Evolutionary conservation across 176 grass and related monocot genomes (phyloP).

Genomic region (Poa annua): DNA sequence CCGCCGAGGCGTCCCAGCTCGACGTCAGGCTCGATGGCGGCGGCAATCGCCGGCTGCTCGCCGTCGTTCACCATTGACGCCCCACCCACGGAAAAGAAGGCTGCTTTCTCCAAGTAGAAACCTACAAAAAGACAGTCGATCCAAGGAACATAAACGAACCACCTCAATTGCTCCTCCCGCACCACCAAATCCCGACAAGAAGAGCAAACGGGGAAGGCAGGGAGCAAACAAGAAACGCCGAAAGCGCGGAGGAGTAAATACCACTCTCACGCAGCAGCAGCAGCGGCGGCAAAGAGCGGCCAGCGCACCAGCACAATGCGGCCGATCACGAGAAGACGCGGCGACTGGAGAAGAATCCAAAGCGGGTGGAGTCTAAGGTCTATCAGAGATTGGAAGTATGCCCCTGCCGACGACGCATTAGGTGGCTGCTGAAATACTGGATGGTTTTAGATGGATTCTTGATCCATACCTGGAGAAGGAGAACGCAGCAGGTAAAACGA

Average conservation of each 20-base stretch:
- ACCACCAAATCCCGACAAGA: conserved; percentile 14
- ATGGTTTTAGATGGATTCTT: conserved; percentile 7
- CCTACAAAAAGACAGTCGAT: neutral
- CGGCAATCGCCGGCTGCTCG: conserved; percentile 32
- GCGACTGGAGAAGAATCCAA: conserved; percentile 29
- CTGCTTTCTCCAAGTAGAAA: conserved; percentile 24
- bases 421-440: neutral
- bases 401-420: conserved; percentile 19
- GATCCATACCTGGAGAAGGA: conserved; percentile 35
- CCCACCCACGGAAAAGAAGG: conserved; percentile 2
- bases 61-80: conserved; percentile 40
- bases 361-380: neutral
- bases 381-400: neutral
- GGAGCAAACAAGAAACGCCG: conserved; percentile 42
- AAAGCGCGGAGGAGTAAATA: conserved; percentile 51
- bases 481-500: conserved; percentile 19
- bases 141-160: conserved; percentile 17
- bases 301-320: conserved; percentile 39
- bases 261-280: neutral
- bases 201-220: conserved; percentile 25
- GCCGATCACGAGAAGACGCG: conserved; percentile 41
- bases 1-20: conserved; percentile 34
- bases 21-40: conserved; percentile 13
- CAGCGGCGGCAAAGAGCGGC: neutral
- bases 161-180: neutral